Evolutionary conservation across 345 rosid genomes (phyloP), one percentile per base, ranked within the genome.

Genomic region (Corymbia maculata): DNA sequence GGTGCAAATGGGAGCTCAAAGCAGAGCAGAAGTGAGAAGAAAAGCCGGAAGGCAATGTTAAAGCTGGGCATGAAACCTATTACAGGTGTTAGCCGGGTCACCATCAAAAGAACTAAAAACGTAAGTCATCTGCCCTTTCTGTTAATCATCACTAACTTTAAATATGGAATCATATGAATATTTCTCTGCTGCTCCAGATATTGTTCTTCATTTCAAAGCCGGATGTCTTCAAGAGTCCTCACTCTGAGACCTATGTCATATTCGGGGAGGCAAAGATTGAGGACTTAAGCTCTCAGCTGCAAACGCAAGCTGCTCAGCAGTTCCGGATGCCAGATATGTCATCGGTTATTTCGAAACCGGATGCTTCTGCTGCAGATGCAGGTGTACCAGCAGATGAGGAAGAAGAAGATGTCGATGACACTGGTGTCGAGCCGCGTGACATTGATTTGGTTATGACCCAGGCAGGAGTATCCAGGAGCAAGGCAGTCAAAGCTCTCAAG

Each of bases 181-280:
- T 13, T 70, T 89, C 86, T 66, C 85, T 85, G 88, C 85, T 52
- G 50, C 90, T 92, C 89, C 94, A 96, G 97, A 89, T 95, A 68
- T 92, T 94, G 85, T 97, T 94, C 93, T 96, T 97, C 92, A 95
- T 96, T 89, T 95, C 99, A 16, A 97, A 97, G 87, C 98, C 97
- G 2, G 97, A 97, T 91, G 97, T 96, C 51, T 97, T 97, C 92
- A 97, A 97, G 91, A 95, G 98, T 92, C 97, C 97, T 8, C 93
- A 95, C 91, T 96, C 98, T 3, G 98, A 97, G 90, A 95, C 98
- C 28, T 97, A 97, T 87, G 89, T 97, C 89, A 94, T 95, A 90
- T 95, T 97, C 45, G 98, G 97, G 26, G 99, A 97, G 94, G 99
- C 98, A 55, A 97, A 95, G 96, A 94, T 97, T 52, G 99, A 97